Conservation (phyloP, 2,329 filamentous ascomycete genomes). For the Sporothrix mexicana region DNA sequence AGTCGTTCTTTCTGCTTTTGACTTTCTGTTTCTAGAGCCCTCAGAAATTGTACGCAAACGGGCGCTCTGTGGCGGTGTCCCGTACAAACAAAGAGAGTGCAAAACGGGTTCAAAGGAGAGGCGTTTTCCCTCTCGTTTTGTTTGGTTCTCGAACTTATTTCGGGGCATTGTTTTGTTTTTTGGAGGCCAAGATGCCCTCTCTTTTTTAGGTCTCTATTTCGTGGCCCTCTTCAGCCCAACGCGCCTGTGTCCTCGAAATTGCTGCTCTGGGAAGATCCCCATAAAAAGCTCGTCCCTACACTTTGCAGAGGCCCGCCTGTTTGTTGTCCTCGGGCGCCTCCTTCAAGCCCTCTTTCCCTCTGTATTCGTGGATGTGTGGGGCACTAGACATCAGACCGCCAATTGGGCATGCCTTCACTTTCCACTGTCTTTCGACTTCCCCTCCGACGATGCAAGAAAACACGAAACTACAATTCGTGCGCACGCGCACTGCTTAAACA, state of each 20-base stretch:
- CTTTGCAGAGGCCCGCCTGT: background rate
- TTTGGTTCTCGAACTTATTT: background rate
- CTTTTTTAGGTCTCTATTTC: background rate
- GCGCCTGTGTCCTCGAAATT: slow-evolving; percentile 7
- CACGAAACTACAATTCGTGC: background rate
- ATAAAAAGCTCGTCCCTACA: slow-evolving; percentile 10
- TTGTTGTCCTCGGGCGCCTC: slow-evolving; percentile 7
- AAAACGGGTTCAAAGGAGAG: background rate
- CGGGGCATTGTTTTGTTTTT: slow-evolving; percentile 16
- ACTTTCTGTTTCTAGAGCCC: background rate
- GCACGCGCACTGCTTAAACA: background rate
- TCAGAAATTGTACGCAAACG: slow-evolving; percentile 4
- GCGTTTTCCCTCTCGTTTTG: background rate
- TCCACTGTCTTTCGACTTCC: background rate
- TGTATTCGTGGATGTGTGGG: slow-evolving; percentile 2
- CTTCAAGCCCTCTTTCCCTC: background rate
- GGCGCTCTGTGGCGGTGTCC: background rate
- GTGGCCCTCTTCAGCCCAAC: slow-evolving; percentile 12
- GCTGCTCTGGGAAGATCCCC: slow-evolving; percentile 19
- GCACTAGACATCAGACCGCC: slow-evolving; percentile 4
- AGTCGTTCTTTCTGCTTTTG: background rate
- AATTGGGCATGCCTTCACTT: background rate
- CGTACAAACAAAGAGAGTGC: background rate
- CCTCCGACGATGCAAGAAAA: background rate
- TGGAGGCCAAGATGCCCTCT: background rate